Base-by-base conservation (phyloP, 176 grass and related monocot species). In the Triticum turgidum region DNA sequence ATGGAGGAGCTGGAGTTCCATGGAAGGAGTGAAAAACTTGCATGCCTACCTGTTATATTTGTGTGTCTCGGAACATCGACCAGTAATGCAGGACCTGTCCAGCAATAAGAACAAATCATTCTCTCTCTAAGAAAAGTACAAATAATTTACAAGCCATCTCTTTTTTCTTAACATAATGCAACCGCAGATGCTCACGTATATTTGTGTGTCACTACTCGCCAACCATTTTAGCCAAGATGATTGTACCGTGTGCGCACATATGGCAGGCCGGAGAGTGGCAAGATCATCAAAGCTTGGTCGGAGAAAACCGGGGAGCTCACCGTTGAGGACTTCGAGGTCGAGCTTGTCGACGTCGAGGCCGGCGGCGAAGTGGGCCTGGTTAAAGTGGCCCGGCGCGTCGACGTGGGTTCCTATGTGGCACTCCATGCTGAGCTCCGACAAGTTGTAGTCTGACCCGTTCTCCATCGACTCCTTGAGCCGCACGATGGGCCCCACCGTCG, bases 31-130 rank as follows among this genome's bases (percentile, higher is more conserved):
- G 13, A 5, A 72, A 76, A 76, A 30, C 44, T 45, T 78, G 45
- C 29, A 74, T n/a, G 2, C 3, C 9, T 91, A 98, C 96, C 93
- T 94, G 96, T 98, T 91, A 98, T 91, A 18, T 96, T 98, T 67
- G 86, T 91, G 88, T 95, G 51, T 77, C 92, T 94, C 32, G 90
- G 93, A 87, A 95, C 90, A 92, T 98, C 96, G 76, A 98, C 91
- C 67, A 98, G 79, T 63, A 98, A 83, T 12, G 93, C 90, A 65
- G 93, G 96, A 80, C 96, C 96, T 98, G 90, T 88, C 63, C 21
- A 91, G 65, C 35, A 70, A 73, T 27, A 18, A 79, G 1, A 82
- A 69, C 17, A 35, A 62, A 12, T 30, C 77, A 68, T 41, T 20
- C 14, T 86, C 27, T 20, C 52, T 56, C 6, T 5, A 56, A 20